Base-by-base conservation (phyloP, 306 rosid species). In the Myrica gale region DNA sequence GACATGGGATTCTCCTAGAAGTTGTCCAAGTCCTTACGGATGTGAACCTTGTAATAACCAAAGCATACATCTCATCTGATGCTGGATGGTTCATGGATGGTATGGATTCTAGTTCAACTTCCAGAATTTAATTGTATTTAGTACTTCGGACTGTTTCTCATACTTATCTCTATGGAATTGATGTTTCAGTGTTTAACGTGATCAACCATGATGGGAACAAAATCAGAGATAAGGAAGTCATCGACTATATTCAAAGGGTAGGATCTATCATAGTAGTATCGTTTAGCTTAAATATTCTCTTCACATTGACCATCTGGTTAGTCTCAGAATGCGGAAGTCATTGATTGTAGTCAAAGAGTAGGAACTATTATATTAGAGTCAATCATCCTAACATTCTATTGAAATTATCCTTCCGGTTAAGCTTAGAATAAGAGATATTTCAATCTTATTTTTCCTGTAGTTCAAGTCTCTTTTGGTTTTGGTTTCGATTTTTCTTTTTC, bases 21-120 rank as follows among this genome's bases (percentile, higher is more conserved):
- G 97, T 95, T 58, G 97, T 95, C 60, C 97, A 92, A 88, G 98
- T 92, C 44, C 89, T 95, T 63, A 81, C 97, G 15, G 97, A 95
- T 80, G 87, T 89, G 85, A 92, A 95, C 83, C 92, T 95, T 60
- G 78, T 86, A 65, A 90, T 95, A 65, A 87, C 61, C 44, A 92
- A 95, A 83, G 97, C 99, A 4, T 90, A 89, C 76, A 92, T 95
- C 70, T 95, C 97, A 67, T 92, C 96, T 80, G 99, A 95, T 78
- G 99, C 93, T 48, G 90, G 90, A 47, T 92, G 97, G 97, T 95
- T 90, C 86, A 95, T 95, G 99, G 99, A 95, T 80, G 99, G 99
- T 92, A 84, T 74, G 63, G 69, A 77, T 80, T 76, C 69, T 76
- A 68, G 56, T 74, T 71, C 39, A 19, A 41, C 69, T 19, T 43